Conservation (phyloP, 306 rosid genomes). For the Abrus pulchellus region DNA sequence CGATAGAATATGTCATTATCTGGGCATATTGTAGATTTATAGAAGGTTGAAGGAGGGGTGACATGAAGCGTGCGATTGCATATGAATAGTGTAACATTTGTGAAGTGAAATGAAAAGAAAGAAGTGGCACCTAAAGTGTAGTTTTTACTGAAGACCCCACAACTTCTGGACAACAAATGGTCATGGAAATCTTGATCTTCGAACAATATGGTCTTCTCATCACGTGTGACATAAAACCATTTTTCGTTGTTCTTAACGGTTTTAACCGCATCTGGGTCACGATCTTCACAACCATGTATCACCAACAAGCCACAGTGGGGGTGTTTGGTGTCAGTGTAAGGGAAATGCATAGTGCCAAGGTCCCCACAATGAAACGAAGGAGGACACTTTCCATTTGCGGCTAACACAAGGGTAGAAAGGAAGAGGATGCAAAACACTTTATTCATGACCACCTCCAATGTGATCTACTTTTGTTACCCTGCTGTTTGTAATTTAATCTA, state of each 20-base stretch:
- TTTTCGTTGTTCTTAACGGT: neutral
- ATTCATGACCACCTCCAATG: neutral
- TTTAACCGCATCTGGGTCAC: neutral
- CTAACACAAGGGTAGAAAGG: neutral
- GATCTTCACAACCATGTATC: neutral
- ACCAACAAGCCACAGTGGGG: constrained; percentile 30
- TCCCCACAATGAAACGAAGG: constrained; percentile 7
- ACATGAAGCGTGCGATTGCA: constrained; percentile 23
- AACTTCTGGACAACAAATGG: neutral
- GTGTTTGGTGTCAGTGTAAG: neutral
- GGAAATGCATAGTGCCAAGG: neutral
- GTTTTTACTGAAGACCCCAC: neutral
- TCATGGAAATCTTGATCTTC: neutral
- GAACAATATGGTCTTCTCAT: neutral
- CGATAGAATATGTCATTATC: constrained; percentile 20
- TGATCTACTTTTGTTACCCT: neutral
- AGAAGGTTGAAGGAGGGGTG: neutral
- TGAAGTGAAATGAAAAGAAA: neutral
- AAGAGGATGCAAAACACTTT: neutral
- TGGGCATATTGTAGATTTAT: neutral
- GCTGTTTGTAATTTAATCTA: neutral
- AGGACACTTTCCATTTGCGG: neutral
- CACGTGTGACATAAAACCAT: neutral
- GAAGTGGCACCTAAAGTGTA: neutral
- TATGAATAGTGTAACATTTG: neutral